Conservation (phyloP, 164 flowering plant species). For the Pachysandra terminalis region DNA sequence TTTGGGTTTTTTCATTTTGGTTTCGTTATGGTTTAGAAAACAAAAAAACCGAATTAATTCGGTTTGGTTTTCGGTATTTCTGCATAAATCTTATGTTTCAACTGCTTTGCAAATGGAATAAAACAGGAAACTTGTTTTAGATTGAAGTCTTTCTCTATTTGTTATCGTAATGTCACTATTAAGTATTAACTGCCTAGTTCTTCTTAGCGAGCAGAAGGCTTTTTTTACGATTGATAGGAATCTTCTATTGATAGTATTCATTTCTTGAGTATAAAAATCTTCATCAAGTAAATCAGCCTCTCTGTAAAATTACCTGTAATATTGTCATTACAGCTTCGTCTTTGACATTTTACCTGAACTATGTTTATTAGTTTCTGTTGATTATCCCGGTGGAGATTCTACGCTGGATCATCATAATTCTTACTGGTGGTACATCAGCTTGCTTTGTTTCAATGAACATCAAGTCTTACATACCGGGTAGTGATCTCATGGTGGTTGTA, state of each 20-base stretch:
- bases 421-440: slow-evolving; percentile 65
- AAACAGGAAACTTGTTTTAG: too few relatives aligned
- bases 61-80: too few relatives aligned
- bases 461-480: slow-evolving; percentile 43
- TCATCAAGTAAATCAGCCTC: not conserved
- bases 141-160: not conserved
- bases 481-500: slow-evolving; percentile 47
- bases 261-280: not conserved
- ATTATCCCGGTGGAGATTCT: slow-evolving; percentile 74
- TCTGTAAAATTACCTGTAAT: not conserved
- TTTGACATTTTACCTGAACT: slow-evolving; percentile 1
- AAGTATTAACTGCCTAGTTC: not conserved
- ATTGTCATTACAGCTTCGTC: not conserved
- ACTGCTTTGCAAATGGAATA: too few relatives aligned
- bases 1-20: too few relatives aligned
- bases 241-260: not conserved
- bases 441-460: slow-evolving; percentile 78
- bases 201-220: not conserved
- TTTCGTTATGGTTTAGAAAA: too few relatives aligned
- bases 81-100: too few relatives aligned
- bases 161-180: not conserved
- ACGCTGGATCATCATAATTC: slow-evolving; percentile 73
- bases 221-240: not conserved
- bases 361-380: slow-evolving; percentile 73
- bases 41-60: too few relatives aligned